Percentiles rank a stretch among this genome's conserved stretches.
Conservation (phyloP, 305 asterid genomes). For the Fraxinus angustifolia region DNA sequence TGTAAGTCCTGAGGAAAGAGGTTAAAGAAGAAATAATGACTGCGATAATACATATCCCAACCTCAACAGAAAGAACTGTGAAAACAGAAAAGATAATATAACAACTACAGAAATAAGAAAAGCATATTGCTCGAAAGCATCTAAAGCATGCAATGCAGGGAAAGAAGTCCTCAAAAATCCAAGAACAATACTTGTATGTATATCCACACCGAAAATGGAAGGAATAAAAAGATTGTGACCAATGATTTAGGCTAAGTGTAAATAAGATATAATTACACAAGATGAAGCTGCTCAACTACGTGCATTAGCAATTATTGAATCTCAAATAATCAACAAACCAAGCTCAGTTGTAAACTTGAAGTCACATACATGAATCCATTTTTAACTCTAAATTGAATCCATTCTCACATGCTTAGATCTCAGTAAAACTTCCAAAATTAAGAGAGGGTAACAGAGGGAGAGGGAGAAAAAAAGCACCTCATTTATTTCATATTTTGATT, state of each 20-base stretch:
- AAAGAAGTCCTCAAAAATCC: background rate
- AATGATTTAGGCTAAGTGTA: background rate
- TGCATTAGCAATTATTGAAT: slow-evolving; percentile 8
- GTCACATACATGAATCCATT: background rate
- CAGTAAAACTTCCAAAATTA: background rate
- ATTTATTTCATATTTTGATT: slow-evolving; percentile 80
- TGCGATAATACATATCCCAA: background rate
- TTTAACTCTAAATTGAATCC: background rate
- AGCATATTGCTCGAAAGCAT: background rate
- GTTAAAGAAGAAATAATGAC: background rate
- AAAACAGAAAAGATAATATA: background rate
- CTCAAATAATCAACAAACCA: background rate
- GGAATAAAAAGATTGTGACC: slow-evolving; percentile 4
- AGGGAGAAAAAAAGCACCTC: slow-evolving; percentile 48
- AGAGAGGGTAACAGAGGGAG: slow-evolving; percentile 29
- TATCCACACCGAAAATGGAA: background rate
- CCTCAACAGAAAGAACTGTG: background rate
- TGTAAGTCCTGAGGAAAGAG: background rate
- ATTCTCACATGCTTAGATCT: background rate
- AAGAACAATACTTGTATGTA: slow-evolving; percentile 1
- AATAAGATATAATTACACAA: background rate
- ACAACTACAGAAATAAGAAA: background rate
- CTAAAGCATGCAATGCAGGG: background rate
- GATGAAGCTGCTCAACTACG: background rate
- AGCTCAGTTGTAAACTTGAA: background rate